A percentile compares a stretch with the other conserved stretches of the same genome.
These are phyloP conservation scores for Isabelozyma heimii DNA, from an alignment of 805 yeast genomes.

Conservation along the genomic window DNA sequence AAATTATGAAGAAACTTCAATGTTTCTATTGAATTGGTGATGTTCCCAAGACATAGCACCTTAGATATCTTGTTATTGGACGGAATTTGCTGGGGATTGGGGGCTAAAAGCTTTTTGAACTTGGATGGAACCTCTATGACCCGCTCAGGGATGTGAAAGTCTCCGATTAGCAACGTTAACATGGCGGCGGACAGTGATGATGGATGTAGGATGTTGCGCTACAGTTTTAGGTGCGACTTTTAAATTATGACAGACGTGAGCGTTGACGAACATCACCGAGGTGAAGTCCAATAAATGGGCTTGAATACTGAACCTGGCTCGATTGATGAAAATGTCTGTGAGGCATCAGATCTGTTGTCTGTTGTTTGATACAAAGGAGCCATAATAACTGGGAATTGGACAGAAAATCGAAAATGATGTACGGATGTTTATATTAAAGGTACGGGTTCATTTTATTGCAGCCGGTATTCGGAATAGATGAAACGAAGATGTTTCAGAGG, in stretches of 20 bases:
- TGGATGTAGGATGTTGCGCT: not conserved
- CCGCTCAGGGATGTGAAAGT: slow-evolving; percentile 85
- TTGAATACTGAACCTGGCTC: too few relatives aligned
- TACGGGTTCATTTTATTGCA: too few relatives aligned
- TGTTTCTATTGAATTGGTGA: slow-evolving; percentile 65
- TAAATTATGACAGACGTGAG: not conserved
- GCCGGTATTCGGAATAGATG: too few relatives aligned
- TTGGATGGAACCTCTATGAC: slow-evolving; percentile 59
- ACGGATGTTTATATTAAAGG: too few relatives aligned
- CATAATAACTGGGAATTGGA: too few relatives aligned
- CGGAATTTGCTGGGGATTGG: slow-evolving; percentile 46
- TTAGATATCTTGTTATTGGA: slow-evolving; percentile 68
- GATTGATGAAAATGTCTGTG: too few relatives aligned
- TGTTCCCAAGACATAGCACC: slow-evolving; percentile 82
- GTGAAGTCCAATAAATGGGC: not conserved
- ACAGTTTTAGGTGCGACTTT: not conserved
- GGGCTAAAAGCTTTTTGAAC: slow-evolving; percentile 74
- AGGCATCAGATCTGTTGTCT: too few relatives aligned
- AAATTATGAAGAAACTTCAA: slow-evolving; percentile 61
- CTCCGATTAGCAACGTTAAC: slow-evolving; percentile 75
- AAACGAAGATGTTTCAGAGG: too few relatives aligned
- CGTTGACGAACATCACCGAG: not conserved
- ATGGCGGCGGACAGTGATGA: slow-evolving; percentile 10
- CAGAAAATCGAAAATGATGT: too few relatives aligned
- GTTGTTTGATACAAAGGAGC: too few relatives aligned